Evolutionary conservation across 768 basidiomycete genomes (phyloP), one percentile per base, ranked within the genome.

Genomic region (Chalciporus piperatus): DNA sequence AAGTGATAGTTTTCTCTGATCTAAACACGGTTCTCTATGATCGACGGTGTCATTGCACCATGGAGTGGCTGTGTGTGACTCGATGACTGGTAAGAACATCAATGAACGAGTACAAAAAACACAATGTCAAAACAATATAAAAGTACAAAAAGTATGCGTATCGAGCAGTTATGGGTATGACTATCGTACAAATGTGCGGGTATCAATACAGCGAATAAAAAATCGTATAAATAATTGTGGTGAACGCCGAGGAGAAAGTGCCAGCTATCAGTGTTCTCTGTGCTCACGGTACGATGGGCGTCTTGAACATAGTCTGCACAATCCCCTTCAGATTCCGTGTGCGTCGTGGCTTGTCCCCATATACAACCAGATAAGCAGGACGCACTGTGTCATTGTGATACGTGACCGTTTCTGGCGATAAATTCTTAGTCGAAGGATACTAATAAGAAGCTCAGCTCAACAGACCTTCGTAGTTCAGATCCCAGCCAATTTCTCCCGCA

Each of bases 301-400:
- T 69, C 58, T 70, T 69, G 43, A 69, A 69, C 12, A 69, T 53
- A 23, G 44, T 61, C 41, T 48, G 61, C 23, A 70, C 48, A 38
- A 69, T 58, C 35, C 63, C 53, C 47, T 63, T 70, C 48, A 67
- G 44, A 55, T 54, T 61, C 4, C 35, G 49, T 9, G 45, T 41
- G 30, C 51, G 57, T 42, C 47, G 41, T 32, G 60, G 48, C 46
- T 69, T 65, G 33, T 63, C 42, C 16, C 79, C 81, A 58, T 85
- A 87, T 17, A 85, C 76, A n/a, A 87, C 65, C 50, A 86, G 71
- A 66, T 78, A 87, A 0, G 82, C 82, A 16, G 85, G 85, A 8
- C 83, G 78, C 57, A 85, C 79, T 25, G 84, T 83, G 55, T 85
- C 83, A 58, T 85, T 84, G 40, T 72, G 60, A 57, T 86, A 86